Percentiles rank a stretch among this genome's conserved stretches.
phyloP scores from a whole-genome alignment of 1,284 basidiomycete species.

The Puccinia triticina region DNA sequence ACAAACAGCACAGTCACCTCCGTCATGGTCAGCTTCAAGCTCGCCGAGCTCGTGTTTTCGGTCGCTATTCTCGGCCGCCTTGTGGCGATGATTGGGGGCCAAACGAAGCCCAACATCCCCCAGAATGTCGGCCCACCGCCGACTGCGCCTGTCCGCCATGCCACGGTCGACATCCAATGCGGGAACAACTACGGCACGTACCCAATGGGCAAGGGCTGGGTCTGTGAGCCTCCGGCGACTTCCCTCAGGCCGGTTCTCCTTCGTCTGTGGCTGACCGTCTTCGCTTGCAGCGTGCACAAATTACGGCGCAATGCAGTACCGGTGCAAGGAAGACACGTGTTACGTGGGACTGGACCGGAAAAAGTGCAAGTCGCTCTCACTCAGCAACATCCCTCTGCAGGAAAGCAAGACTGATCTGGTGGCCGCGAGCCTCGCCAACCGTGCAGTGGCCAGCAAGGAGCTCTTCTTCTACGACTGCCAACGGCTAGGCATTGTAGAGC shows the following conservation, averaged over 20 bases:
- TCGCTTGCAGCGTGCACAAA: slow-evolving; percentile 26
- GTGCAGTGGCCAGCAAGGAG: slow-evolving; percentile 2
- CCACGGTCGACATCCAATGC: slow-evolving; percentile 28
- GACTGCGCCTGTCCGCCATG: not conserved
- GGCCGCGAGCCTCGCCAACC: not conserved
- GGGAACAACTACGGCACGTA: slow-evolving; percentile 23
- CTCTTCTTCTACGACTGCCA: slow-evolving; percentile 19
- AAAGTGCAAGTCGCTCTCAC: not conserved
- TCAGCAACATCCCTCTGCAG: not conserved
- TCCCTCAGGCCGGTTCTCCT: not conserved
- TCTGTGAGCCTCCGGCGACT: not conserved
- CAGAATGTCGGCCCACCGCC: not conserved
- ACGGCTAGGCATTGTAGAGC: slow-evolving; percentile 25
- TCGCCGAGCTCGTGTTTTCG: not conserved
- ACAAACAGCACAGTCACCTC: not conserved
- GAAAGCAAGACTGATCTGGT: not conserved
- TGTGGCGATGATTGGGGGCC: not conserved
- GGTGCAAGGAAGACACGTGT: not conserved
- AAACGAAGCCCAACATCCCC: not conserved
- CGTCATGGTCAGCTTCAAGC: not conserved
- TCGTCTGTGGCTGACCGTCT: not conserved
- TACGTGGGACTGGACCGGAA: slow-evolving; percentile 19
- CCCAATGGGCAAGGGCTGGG: slow-evolving; percentile 5
- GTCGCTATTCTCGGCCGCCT: not conserved
- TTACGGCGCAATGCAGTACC: slow-evolving; percentile 15